phyloP scores from a whole-genome alignment of 768 basidiomycete species.

The Cyclocybe cylindracea region DNA sequence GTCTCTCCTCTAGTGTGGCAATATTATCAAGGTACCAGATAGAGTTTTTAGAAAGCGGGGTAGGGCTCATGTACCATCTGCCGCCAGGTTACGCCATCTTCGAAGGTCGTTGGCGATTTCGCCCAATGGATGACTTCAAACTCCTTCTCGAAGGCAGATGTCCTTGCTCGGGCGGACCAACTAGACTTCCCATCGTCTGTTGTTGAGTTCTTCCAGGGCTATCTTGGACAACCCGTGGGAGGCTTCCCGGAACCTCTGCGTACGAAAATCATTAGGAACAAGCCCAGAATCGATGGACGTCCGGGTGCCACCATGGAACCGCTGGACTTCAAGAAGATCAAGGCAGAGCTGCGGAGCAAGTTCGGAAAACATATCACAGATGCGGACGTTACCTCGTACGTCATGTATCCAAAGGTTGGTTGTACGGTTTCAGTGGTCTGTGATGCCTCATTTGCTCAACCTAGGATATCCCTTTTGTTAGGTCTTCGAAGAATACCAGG shows the following conservation, averaged over 20 bases:
- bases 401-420: conserved; percentile 95
- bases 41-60: neutral
- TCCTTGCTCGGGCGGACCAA: conserved; percentile 80
- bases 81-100: conserved; percentile 88
- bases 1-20: conserved; percentile 69
- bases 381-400: conserved; percentile 90
- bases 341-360: conserved; percentile 87
- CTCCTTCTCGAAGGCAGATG: conserved; percentile 82
- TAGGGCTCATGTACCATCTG: neutral
- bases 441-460: neutral
- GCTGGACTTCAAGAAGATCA: conserved; percentile 95
- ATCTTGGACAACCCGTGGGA: conserved; percentile 96
- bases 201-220: conserved; percentile 99
- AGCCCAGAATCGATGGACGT: conserved; percentile 89
- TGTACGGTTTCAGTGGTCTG: neutral
- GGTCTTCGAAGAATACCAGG: conserved; percentile 97
- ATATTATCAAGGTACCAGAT: conserved; percentile 80
- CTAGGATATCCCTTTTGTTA: conserved; percentile 25
- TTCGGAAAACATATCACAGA: conserved; percentile 96
- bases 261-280: conserved; percentile 87
- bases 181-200: conserved; percentile 98
- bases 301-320: conserved; percentile 89
- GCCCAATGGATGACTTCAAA: conserved; percentile 99
- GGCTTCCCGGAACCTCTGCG: conserved; percentile 99
- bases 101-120: conserved; percentile 98